Conservation (phyloP, 345 rosid species). For the Anacardium occidentale region DNA sequence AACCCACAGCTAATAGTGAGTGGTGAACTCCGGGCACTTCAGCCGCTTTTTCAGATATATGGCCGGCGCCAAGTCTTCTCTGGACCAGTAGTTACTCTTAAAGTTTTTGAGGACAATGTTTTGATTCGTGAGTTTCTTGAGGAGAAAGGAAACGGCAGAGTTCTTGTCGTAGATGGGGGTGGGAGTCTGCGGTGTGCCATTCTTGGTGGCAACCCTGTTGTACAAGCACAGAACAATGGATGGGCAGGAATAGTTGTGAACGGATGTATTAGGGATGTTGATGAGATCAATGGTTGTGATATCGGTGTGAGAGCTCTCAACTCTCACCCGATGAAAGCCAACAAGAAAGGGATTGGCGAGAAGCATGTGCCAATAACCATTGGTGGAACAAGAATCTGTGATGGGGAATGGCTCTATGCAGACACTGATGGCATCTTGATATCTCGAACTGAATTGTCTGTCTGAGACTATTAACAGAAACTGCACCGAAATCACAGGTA, state of each 20-base stretch:
- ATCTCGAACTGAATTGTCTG: conserved; percentile 55
- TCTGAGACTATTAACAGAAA: conserved; percentile 22
- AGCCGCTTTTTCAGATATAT: conserved; percentile 68
- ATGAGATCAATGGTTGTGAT: conserved; percentile 85
- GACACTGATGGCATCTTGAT: conserved; percentile 81
- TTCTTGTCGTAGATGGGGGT: conserved; percentile 86
- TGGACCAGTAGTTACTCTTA: conserved; percentile 73
- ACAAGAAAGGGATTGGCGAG: conserved; percentile 76
- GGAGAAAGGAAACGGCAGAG: conserved; percentile 85
- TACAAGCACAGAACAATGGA: conserved; percentile 85
- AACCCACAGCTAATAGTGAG: conserved; percentile 68
- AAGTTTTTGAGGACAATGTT: conserved; percentile 83
- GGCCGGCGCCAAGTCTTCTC: conserved; percentile 74
- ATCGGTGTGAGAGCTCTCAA: conserved; percentile 81
- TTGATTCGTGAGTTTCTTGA: conserved; percentile 76
- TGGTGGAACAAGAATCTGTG: conserved; percentile 65
- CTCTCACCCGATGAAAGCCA: conserved; percentile 83
- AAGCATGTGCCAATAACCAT: conserved; percentile 59
- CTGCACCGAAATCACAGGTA: neutral
- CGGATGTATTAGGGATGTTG: conserved; percentile 78
- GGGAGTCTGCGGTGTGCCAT: conserved; percentile 76
- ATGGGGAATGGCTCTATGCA: conserved; percentile 84
- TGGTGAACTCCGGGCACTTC: conserved; percentile 76
- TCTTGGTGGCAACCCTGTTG: conserved; percentile 83
- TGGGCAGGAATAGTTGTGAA: conserved; percentile 90